A percentile compares a stretch with the other conserved stretches of the same genome.
These are phyloP conservation scores for Arxiozyma slooffiae DNA, from an alignment of 1,139 yeast genomes.

Conservation along the genomic window DNA sequence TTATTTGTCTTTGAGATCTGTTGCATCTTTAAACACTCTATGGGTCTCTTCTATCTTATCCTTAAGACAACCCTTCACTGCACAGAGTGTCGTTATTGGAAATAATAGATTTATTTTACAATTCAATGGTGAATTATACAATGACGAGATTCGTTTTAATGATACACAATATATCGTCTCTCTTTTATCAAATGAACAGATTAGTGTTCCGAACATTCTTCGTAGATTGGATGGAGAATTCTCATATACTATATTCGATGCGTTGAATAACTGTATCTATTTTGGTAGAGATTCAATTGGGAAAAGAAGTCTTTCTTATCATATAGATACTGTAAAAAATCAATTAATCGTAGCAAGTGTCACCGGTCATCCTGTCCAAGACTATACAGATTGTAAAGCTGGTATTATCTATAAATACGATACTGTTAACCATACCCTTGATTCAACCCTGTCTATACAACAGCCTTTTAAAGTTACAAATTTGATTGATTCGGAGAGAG, in stretches of 20 bases:
- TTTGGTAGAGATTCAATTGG: conserved; percentile 86
- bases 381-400: conserved; percentile 44
- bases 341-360: conserved; percentile 40
- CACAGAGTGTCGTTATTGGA: conserved; percentile 48
- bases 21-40: conserved; percentile 10
- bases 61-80: conserved; percentile 63
- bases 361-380: conserved; percentile 17
- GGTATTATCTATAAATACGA: conserved; percentile 42
- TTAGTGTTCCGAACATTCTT: conserved; percentile 5
- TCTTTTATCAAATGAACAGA: conserved; percentile 14
- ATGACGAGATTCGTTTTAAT: conserved; percentile 41
- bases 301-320: conserved; percentile 59
- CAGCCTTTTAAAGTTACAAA: conserved; percentile 16
- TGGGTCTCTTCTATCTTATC: conserved; percentile 61
- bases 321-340: conserved; percentile 20
- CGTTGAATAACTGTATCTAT: conserved; percentile 35
- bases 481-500: conserved; percentile 12
- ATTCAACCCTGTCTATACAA: conserved; percentile 8
- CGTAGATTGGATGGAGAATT: conserved; percentile 63
- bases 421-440: conserved; percentile 15
- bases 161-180: conserved; percentile 42
- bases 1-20: conserved; percentile 28
- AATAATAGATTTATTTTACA: conserved; percentile 40
- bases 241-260: conserved; percentile 51
- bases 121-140: conserved; percentile 85